Evolutionary conservation across 2,329 filamentous ascomycete genomes (phyloP).

Genomic region (Ceratocystis papillata): DNA sequence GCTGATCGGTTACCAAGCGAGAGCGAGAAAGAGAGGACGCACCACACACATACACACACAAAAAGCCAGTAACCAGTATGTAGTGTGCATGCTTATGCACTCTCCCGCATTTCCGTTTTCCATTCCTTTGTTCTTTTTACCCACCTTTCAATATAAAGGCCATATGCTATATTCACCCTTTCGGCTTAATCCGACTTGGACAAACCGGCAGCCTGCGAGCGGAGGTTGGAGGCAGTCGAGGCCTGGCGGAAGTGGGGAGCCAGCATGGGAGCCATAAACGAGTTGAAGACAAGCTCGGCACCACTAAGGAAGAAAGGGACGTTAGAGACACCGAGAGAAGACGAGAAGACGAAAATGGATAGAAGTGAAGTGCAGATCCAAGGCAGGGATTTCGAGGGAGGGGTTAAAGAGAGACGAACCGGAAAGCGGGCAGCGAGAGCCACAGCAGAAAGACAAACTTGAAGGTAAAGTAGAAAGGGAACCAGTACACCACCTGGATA

Average conservation of each 20-base stretch:
- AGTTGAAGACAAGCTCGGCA: constrained; percentile 93
- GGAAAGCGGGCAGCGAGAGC: constrained; percentile 91
- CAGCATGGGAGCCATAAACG: constrained; percentile 83
- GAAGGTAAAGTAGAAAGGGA: constrained; percentile 99
- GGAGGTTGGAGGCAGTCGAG: constrained; percentile 76
- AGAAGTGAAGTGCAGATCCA: too few relatives aligned
- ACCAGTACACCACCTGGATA: constrained; percentile 81
- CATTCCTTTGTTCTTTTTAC: too few relatives aligned
- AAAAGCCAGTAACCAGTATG: neutral
- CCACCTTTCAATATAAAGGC: neutral
- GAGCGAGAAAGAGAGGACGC: neutral
- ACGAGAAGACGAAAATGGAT: too few relatives aligned
- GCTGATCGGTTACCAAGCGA: too few relatives aligned
- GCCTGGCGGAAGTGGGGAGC: constrained; percentile 73
- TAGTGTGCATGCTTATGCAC: neutral
- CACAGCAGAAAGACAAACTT: constrained; percentile 96
- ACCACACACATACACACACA: neutral
- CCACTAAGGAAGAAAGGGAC: constrained; percentile 47
- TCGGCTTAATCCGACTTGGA: constrained; percentile 54
- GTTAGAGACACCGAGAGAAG: too few relatives aligned
- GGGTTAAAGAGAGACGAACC: constrained; percentile 48
- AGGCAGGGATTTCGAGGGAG: constrained; percentile 10
- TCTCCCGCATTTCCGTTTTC: too few relatives aligned
- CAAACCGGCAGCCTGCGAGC: constrained; percentile 64
- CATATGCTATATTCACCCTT: too few relatives aligned